Conservation (phyloP, 495 filamentous ascomycete species). For the Penicillium roqueforti region DNA sequence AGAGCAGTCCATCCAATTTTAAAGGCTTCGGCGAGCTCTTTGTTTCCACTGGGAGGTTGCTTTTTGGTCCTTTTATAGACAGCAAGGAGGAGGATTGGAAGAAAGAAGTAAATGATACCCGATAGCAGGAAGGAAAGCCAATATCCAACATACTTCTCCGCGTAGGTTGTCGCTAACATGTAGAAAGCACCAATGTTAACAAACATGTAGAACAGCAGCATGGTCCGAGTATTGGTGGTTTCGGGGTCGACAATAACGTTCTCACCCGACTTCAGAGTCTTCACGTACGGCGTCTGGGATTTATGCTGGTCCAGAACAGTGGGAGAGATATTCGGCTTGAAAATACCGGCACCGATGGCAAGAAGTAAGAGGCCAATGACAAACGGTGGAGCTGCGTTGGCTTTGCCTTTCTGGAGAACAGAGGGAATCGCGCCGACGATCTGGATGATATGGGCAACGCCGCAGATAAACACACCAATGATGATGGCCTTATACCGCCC, state of each 20-base stretch:
- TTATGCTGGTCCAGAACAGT: constrained; percentile 34
- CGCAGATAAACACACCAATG: constrained; percentile 59
- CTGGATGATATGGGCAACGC: constrained; percentile 62
- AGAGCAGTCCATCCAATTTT: constrained; percentile 50
- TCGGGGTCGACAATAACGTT: constrained; percentile 40
- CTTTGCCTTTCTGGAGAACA: constrained; percentile 49
- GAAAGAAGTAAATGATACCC: constrained; percentile 49
- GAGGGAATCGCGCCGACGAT: constrained; percentile 56
- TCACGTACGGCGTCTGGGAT: constrained; percentile 24
- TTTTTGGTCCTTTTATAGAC: constrained; percentile 47
- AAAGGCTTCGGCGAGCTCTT: constrained; percentile 53
- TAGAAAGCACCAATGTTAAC: constrained; percentile 40
- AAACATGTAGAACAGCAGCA: constrained; percentile 38
- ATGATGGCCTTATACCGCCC: constrained; percentile 54
- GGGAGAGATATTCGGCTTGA: constrained; percentile 41
- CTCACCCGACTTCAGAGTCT: constrained; percentile 34
- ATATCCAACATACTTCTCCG: constrained; percentile 39
- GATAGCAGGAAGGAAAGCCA: constrained; percentile 35
- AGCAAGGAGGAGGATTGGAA: constrained; percentile 47
- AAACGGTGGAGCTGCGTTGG: constrained; percentile 51
- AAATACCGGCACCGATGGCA: constrained; percentile 34
- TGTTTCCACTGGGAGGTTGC: constrained; percentile 45
- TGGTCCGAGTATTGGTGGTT: constrained; percentile 27
- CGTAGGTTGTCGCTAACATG: constrained; percentile 35
- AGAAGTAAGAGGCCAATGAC: constrained; percentile 50